Evolutionary conservation across 495 filamentous ascomycete species (phyloP), one percentile per base, ranked within the genome.

Genomic region (Talaromyces stipitatus): DNA sequence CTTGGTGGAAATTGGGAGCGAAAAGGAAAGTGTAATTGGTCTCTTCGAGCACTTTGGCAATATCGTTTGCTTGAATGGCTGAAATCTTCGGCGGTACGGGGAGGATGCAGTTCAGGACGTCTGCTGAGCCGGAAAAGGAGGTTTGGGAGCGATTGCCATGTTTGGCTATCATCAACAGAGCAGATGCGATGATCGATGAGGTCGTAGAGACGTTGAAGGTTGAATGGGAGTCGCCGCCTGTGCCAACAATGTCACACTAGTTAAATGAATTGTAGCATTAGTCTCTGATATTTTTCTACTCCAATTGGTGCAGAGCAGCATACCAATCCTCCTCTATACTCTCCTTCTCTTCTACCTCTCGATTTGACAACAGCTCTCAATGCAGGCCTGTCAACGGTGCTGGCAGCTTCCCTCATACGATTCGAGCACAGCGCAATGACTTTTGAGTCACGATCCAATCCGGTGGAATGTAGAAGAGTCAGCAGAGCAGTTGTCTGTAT

Each of bases 151-250:
- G 84, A 75, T 97, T 97, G 57, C 95, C 95, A 74, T 99, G 94
- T 71, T 99, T 98, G 55, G 87, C 88, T 53, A 95, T 78, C 45
- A 94, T 74, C 16, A 97, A 80, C 11, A 90, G 72, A 14, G 88
- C 83, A 4, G 91, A 92, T 56, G 88, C 91, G 45, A 99, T 78
- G 64, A 99, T 95, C 4, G 91, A 95, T 3, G 95, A 82, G 6
- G 92, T 95, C 3, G 94, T 97, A 61, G 85, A 90, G 68, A 99
- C 90, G 69, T 99, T 99, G 83, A 96, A 97, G 18, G 95, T 99
- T 68, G 91, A 88, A 76, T 97, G 91, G 29, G 87, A 86, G 74
- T 97, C 94, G 66, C 95, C 95, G 51, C 95, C 95, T 12, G 95
- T 99, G 64, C 95, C 95, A 46, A 97, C 95, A 64, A 99, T 96